Percentiles rank a stretch among this genome's conserved stretches.
Evolutionary conservation across 2,329 filamentous ascomycete species (phyloP).

Genomic region (Canariomyces notabilis): DNA sequence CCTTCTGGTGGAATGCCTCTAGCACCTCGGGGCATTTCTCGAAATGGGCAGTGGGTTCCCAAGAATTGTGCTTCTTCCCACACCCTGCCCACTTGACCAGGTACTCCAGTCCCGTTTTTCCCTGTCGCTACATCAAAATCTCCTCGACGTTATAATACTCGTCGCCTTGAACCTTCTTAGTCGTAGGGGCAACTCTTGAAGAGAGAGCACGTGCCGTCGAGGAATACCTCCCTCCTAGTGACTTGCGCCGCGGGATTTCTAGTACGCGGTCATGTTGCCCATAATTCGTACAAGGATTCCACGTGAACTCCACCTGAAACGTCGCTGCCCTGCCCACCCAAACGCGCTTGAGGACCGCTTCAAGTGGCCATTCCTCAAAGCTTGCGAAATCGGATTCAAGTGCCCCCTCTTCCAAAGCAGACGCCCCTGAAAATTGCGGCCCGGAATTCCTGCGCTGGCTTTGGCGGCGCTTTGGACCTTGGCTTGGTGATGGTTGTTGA

Average conservation of each 20-base stretch:
- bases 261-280: no score
- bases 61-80: no score
- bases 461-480: conserved; percentile 2
- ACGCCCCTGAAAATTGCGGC: not conserved
- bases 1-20: conserved; percentile 13
- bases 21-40: conserved; percentile 14
- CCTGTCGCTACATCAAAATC: no score
- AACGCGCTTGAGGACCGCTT: conserved; percentile 4
- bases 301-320: not conserved
- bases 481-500: conserved; percentile 1
- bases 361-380: conserved; percentile 4
- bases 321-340: not conserved
- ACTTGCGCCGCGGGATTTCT: no score
- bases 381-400: conserved; percentile 1
- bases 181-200: not conserved
- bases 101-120: no score
- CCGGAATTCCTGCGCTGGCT: conserved; percentile 7
- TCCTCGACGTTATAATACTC: no score
- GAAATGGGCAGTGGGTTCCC: no score
- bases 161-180: not conserved
- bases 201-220: no score
- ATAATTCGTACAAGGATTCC: not conserved
- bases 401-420: conserved; percentile 6
- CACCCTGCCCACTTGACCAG: no score
- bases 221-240: no score